Evolutionary conservation across 768 basidiomycete genomes (phyloP), one percentile per base, ranked within the genome.

Genomic region (Leccinum subtestaceum): DNA sequence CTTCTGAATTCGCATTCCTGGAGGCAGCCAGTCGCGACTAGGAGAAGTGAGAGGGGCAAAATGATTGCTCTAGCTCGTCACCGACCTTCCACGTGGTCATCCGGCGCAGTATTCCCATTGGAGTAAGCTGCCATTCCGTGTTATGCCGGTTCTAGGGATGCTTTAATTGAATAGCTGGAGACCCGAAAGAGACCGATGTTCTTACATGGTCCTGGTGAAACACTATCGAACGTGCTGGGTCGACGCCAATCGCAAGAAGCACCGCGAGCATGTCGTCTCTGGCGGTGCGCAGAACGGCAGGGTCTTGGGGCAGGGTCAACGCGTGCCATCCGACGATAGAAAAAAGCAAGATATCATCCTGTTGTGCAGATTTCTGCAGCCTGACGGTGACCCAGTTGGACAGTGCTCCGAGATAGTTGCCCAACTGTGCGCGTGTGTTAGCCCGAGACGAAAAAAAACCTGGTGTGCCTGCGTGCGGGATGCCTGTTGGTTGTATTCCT

Each of bases 81-180:
- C 77, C 31, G 60, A 91, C 93, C 84, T 98, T 98, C 94, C 95
- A 98, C 0, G 93, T 94, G 4, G 95, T 98, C 96, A 98, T 97
- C 46, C 95, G 75, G 43, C 86, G 84, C 12, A 98, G 75, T 64
- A 85, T 86, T 10, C 93, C 93, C 21, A 95, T 79, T 0, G 93
- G 87, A 0, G 92, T 88, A 31, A 94, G 75, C 21, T 21, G 65
- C 93, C 95, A 75, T 64, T 98, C 95, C 1, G 86, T 81, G 67
- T 98, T 95, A 60, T 88, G 80, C 54, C 79, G 85, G 56, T 95
- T 92, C 93, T 96, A 59, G 2, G 4, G 31, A 49, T 31, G 11
- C 7, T 55, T 58, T 55, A 51, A 45, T 48, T 21, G 52, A 52
- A 45, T 48, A 19, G 47, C 6, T 25, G 13, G 49, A 48, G 5